These are phyloP conservation scores for Fraxinus pennsylvanica DNA, from an alignment of 257 asterid species.

Conservation along the genomic window DNA sequence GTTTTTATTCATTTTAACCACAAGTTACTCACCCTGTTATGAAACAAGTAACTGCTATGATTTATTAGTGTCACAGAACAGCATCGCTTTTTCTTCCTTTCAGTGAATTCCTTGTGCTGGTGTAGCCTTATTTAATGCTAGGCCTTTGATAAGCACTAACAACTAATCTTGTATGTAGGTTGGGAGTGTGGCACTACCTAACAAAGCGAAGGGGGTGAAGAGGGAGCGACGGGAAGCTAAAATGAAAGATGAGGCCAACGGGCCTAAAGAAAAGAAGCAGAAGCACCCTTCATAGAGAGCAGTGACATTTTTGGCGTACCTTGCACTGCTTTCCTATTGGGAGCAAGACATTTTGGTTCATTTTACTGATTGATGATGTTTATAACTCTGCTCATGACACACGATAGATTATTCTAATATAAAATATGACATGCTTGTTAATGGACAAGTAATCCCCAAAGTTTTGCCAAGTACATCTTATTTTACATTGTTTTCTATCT, in stretches of 20 bases:
- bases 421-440: too few relatives aligned
- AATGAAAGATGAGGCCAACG: slow-evolving; percentile 41
- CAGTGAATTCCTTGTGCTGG: background rate
- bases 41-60: background rate
- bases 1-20: background rate
- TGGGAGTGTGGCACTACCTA: slow-evolving; percentile 60
- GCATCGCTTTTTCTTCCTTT: background rate
- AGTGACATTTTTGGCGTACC: background rate
- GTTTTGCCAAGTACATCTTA: too few relatives aligned
- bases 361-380: too few relatives aligned
- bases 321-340: background rate
- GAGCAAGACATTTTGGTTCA: background rate
- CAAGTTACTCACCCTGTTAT: background rate
- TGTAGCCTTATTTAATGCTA: background rate
- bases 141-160: background rate
- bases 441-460: too few relatives aligned
- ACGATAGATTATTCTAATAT: too few relatives aligned
- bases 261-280: slow-evolving; percentile 62
- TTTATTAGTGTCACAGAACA: background rate
- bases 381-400: too few relatives aligned
- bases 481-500: too few relatives aligned
- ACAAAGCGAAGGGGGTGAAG: slow-evolving; percentile 79
- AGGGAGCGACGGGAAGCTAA: slow-evolving; percentile 90
- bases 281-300: slow-evolving; percentile 52
- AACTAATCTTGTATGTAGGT: slow-evolving; percentile 35